Percentiles rank a stretch among this genome's conserved stretches.
Conservation (phyloP, 306 rosid species). For the Castanospermum australe region DNA sequence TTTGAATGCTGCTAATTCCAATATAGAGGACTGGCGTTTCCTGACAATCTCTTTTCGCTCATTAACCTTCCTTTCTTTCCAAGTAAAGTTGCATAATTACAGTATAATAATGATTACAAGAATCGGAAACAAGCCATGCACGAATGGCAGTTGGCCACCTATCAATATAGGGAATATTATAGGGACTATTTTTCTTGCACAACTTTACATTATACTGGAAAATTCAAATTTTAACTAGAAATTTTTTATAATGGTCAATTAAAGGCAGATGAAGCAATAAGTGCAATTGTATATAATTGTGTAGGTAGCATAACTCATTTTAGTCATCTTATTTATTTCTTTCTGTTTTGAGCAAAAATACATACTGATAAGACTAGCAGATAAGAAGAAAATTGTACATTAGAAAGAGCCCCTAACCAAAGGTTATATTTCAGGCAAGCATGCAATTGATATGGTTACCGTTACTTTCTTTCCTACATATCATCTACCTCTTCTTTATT, state of each 20-base stretch:
- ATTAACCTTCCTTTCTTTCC: slow-evolving; percentile 11
- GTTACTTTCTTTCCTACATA: background rate
- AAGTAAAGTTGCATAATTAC: slow-evolving; percentile 20
- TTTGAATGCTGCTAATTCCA: background rate
- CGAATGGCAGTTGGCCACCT: background rate
- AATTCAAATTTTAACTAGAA: background rate
- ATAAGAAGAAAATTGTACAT: background rate
- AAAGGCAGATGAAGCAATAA: background rate
- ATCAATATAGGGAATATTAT: background rate
- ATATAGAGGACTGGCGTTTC: background rate
- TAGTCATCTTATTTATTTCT: background rate
- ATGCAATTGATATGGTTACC: background rate
- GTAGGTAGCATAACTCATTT: background rate
- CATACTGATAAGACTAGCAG: background rate
- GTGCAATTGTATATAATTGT: background rate
- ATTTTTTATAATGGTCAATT: background rate
- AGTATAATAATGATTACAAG: slow-evolving; percentile 3
- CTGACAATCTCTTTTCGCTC: background rate
- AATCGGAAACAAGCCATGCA: slow-evolving; percentile 17
- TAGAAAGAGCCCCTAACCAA: background rate
- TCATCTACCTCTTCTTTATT: background rate
- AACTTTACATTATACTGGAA: background rate
- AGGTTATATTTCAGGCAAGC: background rate
- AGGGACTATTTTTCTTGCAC: too few relatives aligned
- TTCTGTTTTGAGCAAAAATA: background rate